Base-by-base conservation (phyloP, 2,329 filamentous ascomycete species). In the Thielaviopsis euricoi region DNA sequence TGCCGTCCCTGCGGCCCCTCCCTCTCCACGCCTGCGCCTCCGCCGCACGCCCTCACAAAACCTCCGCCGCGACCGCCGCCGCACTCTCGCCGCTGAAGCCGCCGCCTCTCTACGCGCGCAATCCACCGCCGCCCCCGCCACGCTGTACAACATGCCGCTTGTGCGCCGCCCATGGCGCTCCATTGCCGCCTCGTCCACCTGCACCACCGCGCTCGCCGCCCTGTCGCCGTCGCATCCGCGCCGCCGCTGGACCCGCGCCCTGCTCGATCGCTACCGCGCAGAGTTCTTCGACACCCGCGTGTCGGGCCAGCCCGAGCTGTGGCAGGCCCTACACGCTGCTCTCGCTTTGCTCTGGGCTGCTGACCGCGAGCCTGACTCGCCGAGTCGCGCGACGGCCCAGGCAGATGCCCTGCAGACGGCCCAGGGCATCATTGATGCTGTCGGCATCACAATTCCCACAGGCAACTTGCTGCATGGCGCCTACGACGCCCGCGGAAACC, bases 261-360 rank as follows among this genome's bases (percentile, higher is more conserved):
- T 84, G 56, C 74, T 95, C 1, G 79, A 82, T 60, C 76, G 76
- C 33, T 87, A 95, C 71, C 80, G 91, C 53, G 73, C 72, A 53
- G 89, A 89, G 61, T 96, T 94, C 74, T 97, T 95, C 70, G 89
- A 96, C 61, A 96, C 90, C 1, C 76, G 89, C 52, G 87, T 94
- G 17, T 86, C 85, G 0, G 89, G 89, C 1, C 77, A 81, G 3
- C 66, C 77, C 4, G 87, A 95, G 69, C 78, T 93, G 25, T 97
- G 91, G 91, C 81, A 81, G 64, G 84, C 87, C 0, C 69, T 96
- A 15, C 77, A 78, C 52, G 73, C 81, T 1, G 85, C 83, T 0
- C 75, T 89, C 19, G 79, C 86, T 61, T 72, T 87, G 6, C 68
- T 95, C 61, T 85, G 85, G 72, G 75, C 76, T 12, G 73, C 76